A percentile compares a stretch with the other conserved stretches of the same genome.
phyloP scores from a whole-genome alignment of 768 basidiomycete genomes.

The Tulasnella sp. region DNA sequence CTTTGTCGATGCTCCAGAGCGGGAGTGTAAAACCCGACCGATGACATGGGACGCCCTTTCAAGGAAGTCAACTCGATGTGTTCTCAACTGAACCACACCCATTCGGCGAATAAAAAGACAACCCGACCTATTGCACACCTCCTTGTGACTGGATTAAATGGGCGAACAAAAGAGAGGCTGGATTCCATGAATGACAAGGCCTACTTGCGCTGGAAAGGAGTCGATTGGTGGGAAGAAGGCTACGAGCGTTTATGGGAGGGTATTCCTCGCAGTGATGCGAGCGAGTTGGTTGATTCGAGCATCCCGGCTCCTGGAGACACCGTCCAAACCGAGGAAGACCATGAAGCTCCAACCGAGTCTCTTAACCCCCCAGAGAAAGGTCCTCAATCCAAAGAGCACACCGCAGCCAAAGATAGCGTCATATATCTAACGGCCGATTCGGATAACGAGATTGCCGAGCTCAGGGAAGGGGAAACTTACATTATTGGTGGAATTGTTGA shows the following conservation, averaged over 20 bases:
- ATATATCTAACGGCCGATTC: conserved; percentile 96
- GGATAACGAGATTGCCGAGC: conserved; percentile 74
- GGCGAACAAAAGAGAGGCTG: conserved; percentile 60
- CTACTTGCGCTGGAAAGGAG: conserved; percentile 72
- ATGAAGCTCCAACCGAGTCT: conserved; percentile 18
- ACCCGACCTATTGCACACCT: conserved; percentile 64
- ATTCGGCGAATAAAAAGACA: conserved; percentile 79
- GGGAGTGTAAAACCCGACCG: too few relatives aligned
- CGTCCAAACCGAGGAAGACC: neutral
- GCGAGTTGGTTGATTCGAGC: too few relatives aligned
- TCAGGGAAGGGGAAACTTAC: conserved; percentile 81
- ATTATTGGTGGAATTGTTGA: conserved; percentile 95
- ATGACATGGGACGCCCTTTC: too few relatives aligned
- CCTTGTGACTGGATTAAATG: conserved; percentile 76
- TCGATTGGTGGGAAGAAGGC: conserved; percentile 78
- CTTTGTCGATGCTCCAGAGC: neutral
- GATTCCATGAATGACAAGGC: conserved; percentile 62
- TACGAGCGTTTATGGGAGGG: conserved; percentile 64
- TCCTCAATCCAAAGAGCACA: neutral
- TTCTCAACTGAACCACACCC: conserved; percentile 87
- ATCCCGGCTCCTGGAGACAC: conserved; percentile 4
- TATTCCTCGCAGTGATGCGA: too few relatives aligned
- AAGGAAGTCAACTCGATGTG: conserved; percentile 89
- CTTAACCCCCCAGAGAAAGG: neutral
- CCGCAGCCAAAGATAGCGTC: conserved; percentile 49